A percentile compares a stretch with the other conserved stretches of the same genome.
phyloP scores from a whole-genome alignment of 495 filamentous ascomycete genomes.

The Terfezia boudieri region DNA sequence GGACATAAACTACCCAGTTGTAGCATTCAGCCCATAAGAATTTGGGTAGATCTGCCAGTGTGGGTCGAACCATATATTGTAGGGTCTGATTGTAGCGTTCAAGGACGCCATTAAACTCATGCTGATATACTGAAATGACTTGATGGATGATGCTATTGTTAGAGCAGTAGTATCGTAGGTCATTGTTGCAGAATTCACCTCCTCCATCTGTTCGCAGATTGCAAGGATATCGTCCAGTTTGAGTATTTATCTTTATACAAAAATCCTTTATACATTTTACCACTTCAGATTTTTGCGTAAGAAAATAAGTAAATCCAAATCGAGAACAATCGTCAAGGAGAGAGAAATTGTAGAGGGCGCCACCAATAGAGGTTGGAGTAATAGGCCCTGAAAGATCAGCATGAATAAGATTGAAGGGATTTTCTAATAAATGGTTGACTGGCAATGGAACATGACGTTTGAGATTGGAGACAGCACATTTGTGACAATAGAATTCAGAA shows the following conservation, averaged over 20 bases:
- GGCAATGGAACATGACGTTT: background rate
- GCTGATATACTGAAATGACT: background rate
- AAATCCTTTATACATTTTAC: background rate
- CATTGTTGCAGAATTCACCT: background rate
- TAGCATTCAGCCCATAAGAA: background rate
- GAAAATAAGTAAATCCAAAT: background rate
- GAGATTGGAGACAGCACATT: background rate
- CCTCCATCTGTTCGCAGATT: background rate
- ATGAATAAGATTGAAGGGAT: background rate
- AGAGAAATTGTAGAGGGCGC: background rate
- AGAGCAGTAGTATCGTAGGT: background rate
- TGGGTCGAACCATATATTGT: background rate
- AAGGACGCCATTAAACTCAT: background rate
- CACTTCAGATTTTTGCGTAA: background rate
- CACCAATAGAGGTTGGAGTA: background rate
- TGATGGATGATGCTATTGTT: background rate
- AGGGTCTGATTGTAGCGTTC: slow-evolving; percentile 2
- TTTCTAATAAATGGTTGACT: background rate
- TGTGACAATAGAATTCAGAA: background rate
- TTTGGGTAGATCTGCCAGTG: background rate
- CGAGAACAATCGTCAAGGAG: background rate
- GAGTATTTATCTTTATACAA: background rate
- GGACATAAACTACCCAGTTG: background rate
- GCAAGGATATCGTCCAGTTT: background rate
- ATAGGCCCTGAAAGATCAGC: background rate